These are phyloP conservation scores for Ogataea allantospora DNA, from an alignment of 805 yeast genomes.

Conservation along the genomic window DNA sequence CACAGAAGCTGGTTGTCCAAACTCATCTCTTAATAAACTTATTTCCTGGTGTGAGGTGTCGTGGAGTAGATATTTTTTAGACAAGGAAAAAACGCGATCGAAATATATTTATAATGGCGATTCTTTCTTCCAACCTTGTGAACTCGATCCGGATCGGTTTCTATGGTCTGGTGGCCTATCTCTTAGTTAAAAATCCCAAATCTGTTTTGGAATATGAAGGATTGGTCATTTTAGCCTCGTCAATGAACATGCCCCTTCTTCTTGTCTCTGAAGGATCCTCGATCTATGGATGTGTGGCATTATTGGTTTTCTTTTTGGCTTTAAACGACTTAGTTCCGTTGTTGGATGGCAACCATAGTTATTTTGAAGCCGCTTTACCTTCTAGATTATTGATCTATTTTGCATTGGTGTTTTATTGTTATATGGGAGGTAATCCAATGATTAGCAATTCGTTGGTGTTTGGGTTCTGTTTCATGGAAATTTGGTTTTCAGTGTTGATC, in stretches of 20 bases:
- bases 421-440: slow-evolving; percentile 41
- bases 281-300: slow-evolving; percentile 46
- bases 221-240: slow-evolving; percentile 27
- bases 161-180: slow-evolving; percentile 23
- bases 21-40: slow-evolving; percentile 16
- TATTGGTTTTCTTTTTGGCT: slow-evolving; percentile 44
- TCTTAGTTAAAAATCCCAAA: slow-evolving; percentile 25
- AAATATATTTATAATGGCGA: slow-evolving; percentile 24
- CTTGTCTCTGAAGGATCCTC: slow-evolving; percentile 33
- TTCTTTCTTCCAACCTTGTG: slow-evolving; percentile 27
- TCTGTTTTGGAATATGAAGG: slow-evolving; percentile 31
- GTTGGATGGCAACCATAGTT: slow-evolving; percentile 40
- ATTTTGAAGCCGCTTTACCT: slow-evolving; percentile 63
- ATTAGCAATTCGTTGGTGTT: slow-evolving; percentile 65
- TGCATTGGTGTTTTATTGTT: slow-evolving; percentile 47
- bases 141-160: slow-evolving; percentile 23
- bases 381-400: slow-evolving; percentile 52
- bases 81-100: slow-evolving; percentile 5
- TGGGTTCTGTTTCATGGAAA: slow-evolving; percentile 57
- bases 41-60: slow-evolving; percentile 5
- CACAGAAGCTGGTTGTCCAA: slow-evolving; percentile 34
- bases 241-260: slow-evolving; percentile 35
- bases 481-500: slow-evolving; percentile 66
- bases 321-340: slow-evolving; percentile 60
- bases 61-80: not conserved